Evolutionary conservation across 2,329 filamentous ascomycete species (phyloP).

Genomic region (Amesomyces nigricolor): DNA sequence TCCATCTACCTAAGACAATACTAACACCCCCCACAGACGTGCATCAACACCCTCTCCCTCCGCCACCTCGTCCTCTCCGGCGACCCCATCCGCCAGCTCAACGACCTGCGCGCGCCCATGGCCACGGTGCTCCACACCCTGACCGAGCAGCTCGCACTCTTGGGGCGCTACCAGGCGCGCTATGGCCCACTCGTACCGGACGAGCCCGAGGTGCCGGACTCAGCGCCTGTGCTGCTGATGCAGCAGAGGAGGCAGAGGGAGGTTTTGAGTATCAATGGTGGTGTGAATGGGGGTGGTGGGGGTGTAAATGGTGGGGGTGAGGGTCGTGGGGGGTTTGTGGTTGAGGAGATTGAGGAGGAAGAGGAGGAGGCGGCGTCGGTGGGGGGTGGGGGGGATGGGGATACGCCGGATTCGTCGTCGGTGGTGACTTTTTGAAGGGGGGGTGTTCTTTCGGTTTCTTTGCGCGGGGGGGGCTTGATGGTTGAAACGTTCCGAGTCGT

Average conservation of each 20-base stretch:
- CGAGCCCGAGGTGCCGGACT: no score
- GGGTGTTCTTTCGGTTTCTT: no score
- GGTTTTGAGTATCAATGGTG: no score
- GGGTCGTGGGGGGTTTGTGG: no score
- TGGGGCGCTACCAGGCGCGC: constrained; percentile 53
- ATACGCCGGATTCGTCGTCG: no score
- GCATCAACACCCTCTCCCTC: constrained; percentile 70
- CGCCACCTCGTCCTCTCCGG: constrained; percentile 73
- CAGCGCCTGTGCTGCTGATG: background rate
- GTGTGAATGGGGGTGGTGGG: no score
- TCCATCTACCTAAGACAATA: background rate
- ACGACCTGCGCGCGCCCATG: constrained; percentile 75
- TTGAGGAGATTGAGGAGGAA: no score
- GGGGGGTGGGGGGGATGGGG: background rate
- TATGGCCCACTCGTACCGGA: constrained; percentile 35
- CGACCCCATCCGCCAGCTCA: constrained; percentile 54
- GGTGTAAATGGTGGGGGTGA: no score
- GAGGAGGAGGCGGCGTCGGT: no score
- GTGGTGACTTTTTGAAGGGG: no score
- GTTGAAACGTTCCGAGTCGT: no score
- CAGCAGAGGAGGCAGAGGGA: background rate
- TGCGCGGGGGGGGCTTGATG: no score
- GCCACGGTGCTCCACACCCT: constrained; percentile 60
- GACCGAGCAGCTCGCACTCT: constrained; percentile 55
- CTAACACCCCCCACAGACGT: constrained; percentile 51